These are phyloP conservation scores for Trypanosoma mega DNA, from an alignment of 208 protist genomes.

Conservation along the genomic window DNA sequence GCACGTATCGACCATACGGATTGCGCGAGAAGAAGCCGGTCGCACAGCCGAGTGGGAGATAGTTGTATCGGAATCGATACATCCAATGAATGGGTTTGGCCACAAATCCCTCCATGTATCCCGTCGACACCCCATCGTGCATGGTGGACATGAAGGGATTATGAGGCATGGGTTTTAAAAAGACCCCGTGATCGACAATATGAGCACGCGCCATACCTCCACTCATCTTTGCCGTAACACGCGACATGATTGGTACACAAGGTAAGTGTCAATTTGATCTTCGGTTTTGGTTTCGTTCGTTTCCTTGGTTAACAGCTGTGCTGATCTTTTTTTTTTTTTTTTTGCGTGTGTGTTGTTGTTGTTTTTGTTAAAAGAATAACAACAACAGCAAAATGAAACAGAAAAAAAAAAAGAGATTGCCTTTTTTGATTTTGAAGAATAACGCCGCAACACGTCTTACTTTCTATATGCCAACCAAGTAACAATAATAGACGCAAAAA, in stretches of 20 bases:
- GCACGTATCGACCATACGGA: conserved; percentile 74
- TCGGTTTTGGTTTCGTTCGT: no score
- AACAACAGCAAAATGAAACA: no score
- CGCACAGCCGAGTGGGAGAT: conserved; percentile 53
- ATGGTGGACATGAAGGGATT: conserved; percentile 70
- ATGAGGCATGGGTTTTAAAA: conserved; percentile 62
- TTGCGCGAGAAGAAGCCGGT: conserved; percentile 80
- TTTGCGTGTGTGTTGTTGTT: no score
- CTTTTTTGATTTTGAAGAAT: no score
- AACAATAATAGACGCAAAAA: no score
- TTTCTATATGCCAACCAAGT: no score
- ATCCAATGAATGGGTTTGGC: conserved; percentile 72
- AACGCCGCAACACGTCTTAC: no score
- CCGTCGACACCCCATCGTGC: conserved; percentile 67
- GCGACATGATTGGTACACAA: conserved; percentile 39
- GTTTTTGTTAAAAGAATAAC: no score
- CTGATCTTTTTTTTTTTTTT: no score
- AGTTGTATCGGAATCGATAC: conserved; percentile 84
- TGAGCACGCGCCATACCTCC: conserved; percentile 53
- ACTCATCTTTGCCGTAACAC: conserved; percentile 44
- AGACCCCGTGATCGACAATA: conserved; percentile 72
- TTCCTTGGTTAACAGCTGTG: no score
- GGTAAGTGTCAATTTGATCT: no score
- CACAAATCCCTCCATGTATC: conserved; percentile 63
- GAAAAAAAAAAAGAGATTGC: no score